Conservation (phyloP, 73 alveolate genomes). For the Paramecium pentaurelia region DNA sequence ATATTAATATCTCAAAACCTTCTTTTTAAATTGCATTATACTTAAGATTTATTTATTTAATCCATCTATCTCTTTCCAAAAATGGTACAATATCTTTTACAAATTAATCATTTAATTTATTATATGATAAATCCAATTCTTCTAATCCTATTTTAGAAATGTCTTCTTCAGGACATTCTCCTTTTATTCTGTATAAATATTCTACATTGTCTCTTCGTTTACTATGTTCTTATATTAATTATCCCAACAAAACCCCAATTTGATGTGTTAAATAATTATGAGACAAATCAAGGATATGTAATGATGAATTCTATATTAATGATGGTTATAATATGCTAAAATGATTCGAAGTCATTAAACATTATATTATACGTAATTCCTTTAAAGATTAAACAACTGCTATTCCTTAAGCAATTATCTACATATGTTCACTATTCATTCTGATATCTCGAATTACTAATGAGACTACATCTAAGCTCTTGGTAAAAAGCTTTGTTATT, state of each 20-base stretch:
- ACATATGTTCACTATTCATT: slow-evolving; percentile 6
- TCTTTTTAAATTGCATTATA: neutral
- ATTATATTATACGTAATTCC: neutral
- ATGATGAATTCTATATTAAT: neutral
- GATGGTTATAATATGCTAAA: neutral
- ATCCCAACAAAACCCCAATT: neutral
- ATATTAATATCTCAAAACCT: neutral
- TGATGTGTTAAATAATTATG: neutral
- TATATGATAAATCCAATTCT: neutral
- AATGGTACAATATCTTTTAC: neutral
- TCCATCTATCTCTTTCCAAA: slow-evolving; percentile 35
- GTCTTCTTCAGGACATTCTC: slow-evolving; percentile 36
- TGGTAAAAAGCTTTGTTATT: neutral
- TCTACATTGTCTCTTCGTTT: neutral
- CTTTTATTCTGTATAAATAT: neutral
- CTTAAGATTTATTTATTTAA: neutral
- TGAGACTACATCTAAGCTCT: neutral
- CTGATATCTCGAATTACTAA: neutral
- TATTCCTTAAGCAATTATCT: slow-evolving; percentile 6
- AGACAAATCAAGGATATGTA: neutral
- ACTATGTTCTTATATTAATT: neutral
- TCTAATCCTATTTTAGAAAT: neutral
- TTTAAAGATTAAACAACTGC: slow-evolving; percentile 17
- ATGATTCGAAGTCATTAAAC: neutral
- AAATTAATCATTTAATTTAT: slow-evolving; percentile 30